Percentiles rank a stretch among this genome's conserved stretches.
Conservation (phyloP, 352 stramenopile species). For the Phytophthora europaea region DNA sequence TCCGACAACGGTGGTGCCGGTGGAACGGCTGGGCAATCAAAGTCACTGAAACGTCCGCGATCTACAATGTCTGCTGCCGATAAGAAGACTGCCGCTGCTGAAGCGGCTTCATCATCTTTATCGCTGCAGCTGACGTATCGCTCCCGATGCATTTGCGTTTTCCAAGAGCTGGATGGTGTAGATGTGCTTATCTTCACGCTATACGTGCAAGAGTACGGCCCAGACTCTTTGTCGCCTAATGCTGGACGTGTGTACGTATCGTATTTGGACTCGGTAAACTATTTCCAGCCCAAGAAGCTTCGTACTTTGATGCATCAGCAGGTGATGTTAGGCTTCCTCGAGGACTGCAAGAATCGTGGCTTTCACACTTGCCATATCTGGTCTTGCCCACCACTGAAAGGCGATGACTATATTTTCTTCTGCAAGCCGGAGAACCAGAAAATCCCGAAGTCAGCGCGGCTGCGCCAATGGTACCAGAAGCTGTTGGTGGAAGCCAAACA, state of each 20-base stretch:
- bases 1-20: slow-evolving; percentile 26
- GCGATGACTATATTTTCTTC: slow-evolving; percentile 93
- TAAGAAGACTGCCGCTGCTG: slow-evolving; percentile 31
- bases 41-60: slow-evolving; percentile 80
- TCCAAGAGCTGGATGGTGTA: slow-evolving; percentile 90
- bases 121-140: slow-evolving; percentile 86
- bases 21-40: slow-evolving; percentile 39
- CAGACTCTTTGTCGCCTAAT: slow-evolving; percentile 79
- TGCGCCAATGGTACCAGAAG: slow-evolving; percentile 92
- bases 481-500: slow-evolving; percentile 85
- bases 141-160: slow-evolving; percentile 91
- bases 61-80: slow-evolving; percentile 25
- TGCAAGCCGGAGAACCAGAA: slow-evolving; percentile 93
- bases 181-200: slow-evolving; percentile 92
- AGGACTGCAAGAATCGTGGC: slow-evolving; percentile 89
- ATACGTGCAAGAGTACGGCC: slow-evolving; percentile 91
- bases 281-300: slow-evolving; percentile 91
- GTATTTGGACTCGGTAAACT: slow-evolving; percentile 92
- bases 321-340: slow-evolving; percentile 89
- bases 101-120: slow-evolving; percentile 27
- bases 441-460: slow-evolving; percentile 87
- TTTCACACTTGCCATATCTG: slow-evolving; percentile 92
- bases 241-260: slow-evolving; percentile 89
- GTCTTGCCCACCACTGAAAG: slow-evolving; percentile 90
- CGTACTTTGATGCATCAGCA: slow-evolving; percentile 91